Evolutionary conservation across 306 rosid species (phyloP).

Genomic region (Senna tora): DNA sequence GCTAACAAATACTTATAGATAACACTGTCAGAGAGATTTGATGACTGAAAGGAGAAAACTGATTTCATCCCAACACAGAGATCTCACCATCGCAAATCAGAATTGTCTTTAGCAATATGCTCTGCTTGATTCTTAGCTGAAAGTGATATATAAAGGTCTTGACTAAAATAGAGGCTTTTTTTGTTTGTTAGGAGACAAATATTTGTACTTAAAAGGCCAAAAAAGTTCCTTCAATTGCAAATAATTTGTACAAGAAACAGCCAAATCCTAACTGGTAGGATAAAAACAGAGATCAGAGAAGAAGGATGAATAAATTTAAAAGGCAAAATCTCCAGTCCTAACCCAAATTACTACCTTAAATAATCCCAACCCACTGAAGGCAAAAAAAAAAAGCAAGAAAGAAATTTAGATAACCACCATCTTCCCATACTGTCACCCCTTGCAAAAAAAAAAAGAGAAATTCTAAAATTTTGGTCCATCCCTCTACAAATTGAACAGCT

Average conservation of each 20-base stretch:
- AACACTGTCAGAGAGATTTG: not conserved
- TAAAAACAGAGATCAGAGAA: slow-evolving; percentile 33
- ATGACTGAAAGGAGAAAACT: not conserved
- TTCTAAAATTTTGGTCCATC: not conserved
- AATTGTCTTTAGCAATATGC: not conserved
- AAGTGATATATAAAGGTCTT: not conserved
- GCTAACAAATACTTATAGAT: no score
- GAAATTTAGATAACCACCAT: slow-evolving; percentile 22
- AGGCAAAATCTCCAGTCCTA: slow-evolving; percentile 26
- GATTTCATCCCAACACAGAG: not conserved
- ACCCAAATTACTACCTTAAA: slow-evolving; percentile 35
- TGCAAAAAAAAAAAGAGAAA: slow-evolving; percentile 5
- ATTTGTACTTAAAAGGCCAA: not conserved
- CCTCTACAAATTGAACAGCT: slow-evolving; percentile 47
- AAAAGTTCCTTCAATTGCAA: slow-evolving; percentile 45
- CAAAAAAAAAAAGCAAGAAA: slow-evolving; percentile 1
- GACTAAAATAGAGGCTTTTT: no score
- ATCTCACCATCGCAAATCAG: not conserved
- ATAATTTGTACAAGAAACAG: slow-evolving; percentile 61
- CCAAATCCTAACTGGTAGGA: slow-evolving; percentile 41
- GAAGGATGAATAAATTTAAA: slow-evolving; percentile 33
- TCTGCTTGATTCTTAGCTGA: not conserved
- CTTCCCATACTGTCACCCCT: slow-evolving; percentile 32
- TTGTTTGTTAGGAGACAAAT: not conserved
- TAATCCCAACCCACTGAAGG: slow-evolving; percentile 38